phyloP scores from a whole-genome alignment of 2,329 filamentous ascomycete genomes.

The Cytospora piceae region DNA sequence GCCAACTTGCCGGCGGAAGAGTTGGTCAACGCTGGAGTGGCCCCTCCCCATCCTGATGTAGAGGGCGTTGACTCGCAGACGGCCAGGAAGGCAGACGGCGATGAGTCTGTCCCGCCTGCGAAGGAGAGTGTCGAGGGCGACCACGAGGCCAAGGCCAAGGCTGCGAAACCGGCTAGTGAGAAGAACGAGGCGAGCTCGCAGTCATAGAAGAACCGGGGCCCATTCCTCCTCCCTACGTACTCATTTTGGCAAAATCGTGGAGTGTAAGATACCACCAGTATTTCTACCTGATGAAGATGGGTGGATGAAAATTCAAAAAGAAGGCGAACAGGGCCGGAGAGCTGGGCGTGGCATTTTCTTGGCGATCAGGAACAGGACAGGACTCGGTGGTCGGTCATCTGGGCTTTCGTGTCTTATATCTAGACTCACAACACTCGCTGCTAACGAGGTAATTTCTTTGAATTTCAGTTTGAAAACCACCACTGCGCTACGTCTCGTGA shows the following conservation, averaged over 20 bases:
- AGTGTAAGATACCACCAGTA: conserved; percentile 18
- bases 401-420: neutral
- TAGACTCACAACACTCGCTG: neutral
- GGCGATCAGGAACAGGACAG: neutral
- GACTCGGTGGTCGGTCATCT: neutral
- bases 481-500: neutral
- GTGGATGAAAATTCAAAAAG: neutral
- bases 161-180: conserved; percentile 67
- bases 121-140: conserved; percentile 62
- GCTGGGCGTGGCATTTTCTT: neutral
- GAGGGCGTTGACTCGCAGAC: conserved; percentile 65
- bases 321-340: neutral
- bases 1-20: conserved; percentile 9
- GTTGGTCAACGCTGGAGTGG: conserved; percentile 41
- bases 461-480: neutral
- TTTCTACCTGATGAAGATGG: neutral
- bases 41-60: conserved; percentile 64
- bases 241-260: neutral
- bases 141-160: conserved; percentile 57
- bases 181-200: conserved; percentile 56
- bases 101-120: conserved; percentile 45
- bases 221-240: conserved; percentile 23
- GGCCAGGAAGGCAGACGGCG: conserved; percentile 43
- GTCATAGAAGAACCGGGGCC: conserved; percentile 30
- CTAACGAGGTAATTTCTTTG: neutral